A percentile compares a stretch with the other conserved stretches of the same genome.
Evolutionary conservation across 306 rosid genomes (phyloP).

Genomic region (Sophora flavescens): DNA sequence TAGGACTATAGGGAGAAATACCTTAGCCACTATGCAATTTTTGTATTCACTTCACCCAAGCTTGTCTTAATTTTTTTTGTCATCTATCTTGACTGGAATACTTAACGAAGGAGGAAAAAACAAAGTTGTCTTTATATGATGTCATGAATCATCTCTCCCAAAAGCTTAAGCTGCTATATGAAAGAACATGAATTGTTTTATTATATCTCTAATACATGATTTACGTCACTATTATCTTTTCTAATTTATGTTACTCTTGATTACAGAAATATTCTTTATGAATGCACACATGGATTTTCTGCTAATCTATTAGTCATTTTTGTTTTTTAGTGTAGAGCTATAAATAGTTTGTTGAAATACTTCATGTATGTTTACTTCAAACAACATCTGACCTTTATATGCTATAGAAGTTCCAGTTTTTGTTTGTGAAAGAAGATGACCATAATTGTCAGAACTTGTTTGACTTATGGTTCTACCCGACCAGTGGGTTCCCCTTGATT

Average conservation of each 20-base stretch:
- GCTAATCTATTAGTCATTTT: neutral
- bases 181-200: neutral
- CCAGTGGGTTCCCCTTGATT: neutral
- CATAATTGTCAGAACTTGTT: neutral
- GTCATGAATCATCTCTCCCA: neutral
- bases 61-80: neutral
- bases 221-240: neutral
- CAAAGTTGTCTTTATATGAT: neutral
- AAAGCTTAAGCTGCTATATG: neutral
- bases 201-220: neutral
- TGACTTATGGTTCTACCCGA: neutral
- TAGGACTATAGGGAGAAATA: neutral
- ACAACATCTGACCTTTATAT: neutral
- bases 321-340: neutral
- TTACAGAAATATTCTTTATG: neutral
- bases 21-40: neutral
- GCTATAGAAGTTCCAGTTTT: neutral
- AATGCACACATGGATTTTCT: neutral
- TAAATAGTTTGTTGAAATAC: neutral
- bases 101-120: neutral
- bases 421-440: constrained; percentile 11
- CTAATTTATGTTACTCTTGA: neutral
- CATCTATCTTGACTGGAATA: neutral
- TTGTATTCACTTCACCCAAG: neutral
- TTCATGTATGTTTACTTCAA: neutral